Evolutionary conservation across 257 asterid genomes (phyloP), one percentile per base, ranked within the genome.

Genomic region (Coffea eugenioides): DNA sequence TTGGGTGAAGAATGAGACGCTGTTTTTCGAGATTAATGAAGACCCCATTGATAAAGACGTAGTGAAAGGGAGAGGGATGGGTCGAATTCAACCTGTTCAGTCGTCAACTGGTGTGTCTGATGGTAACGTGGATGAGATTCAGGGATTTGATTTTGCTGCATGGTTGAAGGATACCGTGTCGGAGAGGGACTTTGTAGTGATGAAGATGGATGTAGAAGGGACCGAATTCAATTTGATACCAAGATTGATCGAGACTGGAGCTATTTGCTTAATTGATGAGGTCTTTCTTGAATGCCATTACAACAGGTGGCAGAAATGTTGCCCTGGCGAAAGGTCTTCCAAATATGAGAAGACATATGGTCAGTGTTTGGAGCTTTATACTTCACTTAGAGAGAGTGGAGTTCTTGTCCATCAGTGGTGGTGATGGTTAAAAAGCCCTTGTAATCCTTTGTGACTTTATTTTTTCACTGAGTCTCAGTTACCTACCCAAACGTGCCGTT

Each of bases 151-250:
- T 81, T 92, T 95, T 83, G 97, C 98, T 11, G 91, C 82, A n/a
- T 95, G 99, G 99, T 84, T 95, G 90, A 93, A 86, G 89, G 85
- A 79, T 36, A 82, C 94, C 0, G 97, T 93, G 14, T 46, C 91
- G 0, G 88, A 87, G 88, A 93, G 77, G 81, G 98, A 93, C 80
- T 95, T 87, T 81, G 98, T 95, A 68, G 98, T 95, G 82, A 92
- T 92, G 98, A 95, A 95, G 90, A 93, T 95, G 98, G 99, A 95
- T 72, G 97, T 95, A 23, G 99, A 93, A 89, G 99, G 99, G 81
- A 95, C 99, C 21, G 99, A 95, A 79, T 95, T 95, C 45, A 93
- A 93, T 67, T 84, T 93, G 91, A 91, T 95, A 16, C 99, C 99
- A 0, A 89, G 93, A 85, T 85, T 95, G 91, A 76, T 93, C 80